Evolutionary conservation across 441 rosid genomes (phyloP).

Genomic region (Arabidopsis hybrid): DNA sequence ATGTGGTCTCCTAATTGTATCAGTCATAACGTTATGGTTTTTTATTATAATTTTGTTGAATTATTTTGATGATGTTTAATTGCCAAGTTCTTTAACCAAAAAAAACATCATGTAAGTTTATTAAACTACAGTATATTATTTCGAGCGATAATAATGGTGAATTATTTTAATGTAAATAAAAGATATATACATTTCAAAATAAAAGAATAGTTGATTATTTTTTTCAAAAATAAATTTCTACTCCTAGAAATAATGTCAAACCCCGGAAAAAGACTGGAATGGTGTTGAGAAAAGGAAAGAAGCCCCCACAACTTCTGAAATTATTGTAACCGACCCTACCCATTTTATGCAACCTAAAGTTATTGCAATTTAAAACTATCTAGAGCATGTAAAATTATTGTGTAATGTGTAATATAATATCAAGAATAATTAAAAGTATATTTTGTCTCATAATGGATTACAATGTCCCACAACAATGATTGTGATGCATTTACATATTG

Average conservation of each 20-base stretch:
- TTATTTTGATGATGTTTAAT: no score
- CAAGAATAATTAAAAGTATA: no score
- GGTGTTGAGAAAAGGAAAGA: conserved; percentile 16
- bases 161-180: no score
- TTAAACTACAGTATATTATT: no score
- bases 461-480: conserved; percentile 41
- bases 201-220: no score
- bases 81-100: no score
- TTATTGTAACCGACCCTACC: conserved; percentile 42
- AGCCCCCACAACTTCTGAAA: conserved; percentile 42
- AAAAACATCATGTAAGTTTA: no score
- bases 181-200: no score
- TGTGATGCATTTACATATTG: conserved; percentile 22
- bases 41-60: no score
- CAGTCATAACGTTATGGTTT: background rate
- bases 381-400: background rate
- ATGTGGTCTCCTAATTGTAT: background rate
- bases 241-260: conserved; percentile 15
- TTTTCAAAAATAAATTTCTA: background rate
- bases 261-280: conserved; percentile 4
- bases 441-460: conserved; percentile 27
- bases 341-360: conserved; percentile 27
- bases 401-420: no score
- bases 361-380: conserved; percentile 20
- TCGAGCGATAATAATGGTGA: no score